Evolutionary conservation across 2,329 filamentous ascomycete genomes (phyloP), one percentile per base, ranked within the genome.

Genomic region (Stagonosporopsis tanaceti): DNA sequence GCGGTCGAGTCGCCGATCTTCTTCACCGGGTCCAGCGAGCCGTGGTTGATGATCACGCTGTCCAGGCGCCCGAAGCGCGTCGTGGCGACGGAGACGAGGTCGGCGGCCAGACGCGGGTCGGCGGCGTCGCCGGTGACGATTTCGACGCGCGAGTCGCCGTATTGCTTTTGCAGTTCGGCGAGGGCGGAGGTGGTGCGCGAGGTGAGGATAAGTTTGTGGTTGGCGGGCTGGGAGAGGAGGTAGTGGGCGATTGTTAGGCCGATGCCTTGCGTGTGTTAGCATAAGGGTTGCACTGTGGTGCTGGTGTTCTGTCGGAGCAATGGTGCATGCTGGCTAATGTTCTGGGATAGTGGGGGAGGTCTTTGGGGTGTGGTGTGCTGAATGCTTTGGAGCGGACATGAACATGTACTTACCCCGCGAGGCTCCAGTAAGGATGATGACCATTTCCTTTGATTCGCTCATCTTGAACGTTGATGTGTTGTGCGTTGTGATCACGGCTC

Each of bases 1-100:
- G 87, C 71, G n/a, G 85, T 84, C 15, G 84, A 82, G 53, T 94
- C 85, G 3, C 80, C 86, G 41, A 98, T 79, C 56, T 85, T 86
- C 47, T 85, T 86, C 39, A 96, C 88, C 1, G 92, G 90, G n/a
- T 87, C 84, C 41, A 99, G 78, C 0, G 87, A 82, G 20, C 93
- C 93, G 73, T 99, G 95, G 76, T 98, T 98, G 60, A 98, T 80
- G 12, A 99, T 86, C 41, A 99, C 74, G 1, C 88, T 90, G 72
- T 99, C 93, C 4, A 99, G 78, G 46, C 80, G 82, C 9, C 88
- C 89, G 74, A 92, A 98, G 0, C 84, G 79, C 27, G 84, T 78
- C 11, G 90, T 70, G 0, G 93, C 89, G 1, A 87, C 77, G 3
- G 88, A 81, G 4, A 92, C 85, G 4, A 90, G 84, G 70, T 85